These are phyloP conservation scores for Hortiboletus campestris DNA, from an alignment of 768 basidiomycete genomes.

Conservation along the genomic window DNA sequence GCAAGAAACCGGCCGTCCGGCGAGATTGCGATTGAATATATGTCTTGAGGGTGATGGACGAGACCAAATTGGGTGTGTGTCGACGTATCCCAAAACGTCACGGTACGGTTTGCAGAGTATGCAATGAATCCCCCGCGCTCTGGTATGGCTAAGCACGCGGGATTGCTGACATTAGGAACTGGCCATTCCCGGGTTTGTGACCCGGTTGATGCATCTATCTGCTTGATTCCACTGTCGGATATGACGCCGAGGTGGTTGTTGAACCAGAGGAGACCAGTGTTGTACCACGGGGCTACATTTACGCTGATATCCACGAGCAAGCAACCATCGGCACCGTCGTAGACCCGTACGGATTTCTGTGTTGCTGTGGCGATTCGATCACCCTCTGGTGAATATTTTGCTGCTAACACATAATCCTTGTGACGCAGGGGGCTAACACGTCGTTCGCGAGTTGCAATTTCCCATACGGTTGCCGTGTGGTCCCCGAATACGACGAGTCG, in stretches of 20 bases:
- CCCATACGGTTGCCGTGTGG: not conserved
- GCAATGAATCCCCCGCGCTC: not conserved
- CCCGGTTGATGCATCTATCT: not conserved
- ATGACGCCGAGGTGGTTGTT: not conserved
- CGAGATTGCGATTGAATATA: not conserved
- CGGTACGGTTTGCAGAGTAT: not conserved
- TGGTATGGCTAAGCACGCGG: not conserved
- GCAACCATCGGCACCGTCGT: not conserved
- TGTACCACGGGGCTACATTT: not conserved
- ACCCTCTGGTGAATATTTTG: not conserved
- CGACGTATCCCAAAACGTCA: constrained; percentile 4
- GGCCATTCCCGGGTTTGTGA: not conserved
- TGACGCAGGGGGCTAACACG: not conserved
- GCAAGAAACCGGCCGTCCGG: not conserved
- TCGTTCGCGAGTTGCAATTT: not conserved
- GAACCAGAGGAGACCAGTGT: constrained; percentile 2
- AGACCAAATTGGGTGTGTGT: not conserved
- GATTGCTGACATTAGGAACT: accelerated
- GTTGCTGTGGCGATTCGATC: constrained; percentile 1
- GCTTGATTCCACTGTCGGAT: not conserved
- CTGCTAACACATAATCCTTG: not conserved
- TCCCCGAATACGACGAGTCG: not conserved
- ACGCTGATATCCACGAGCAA: not conserved
- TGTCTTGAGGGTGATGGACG: not conserved
- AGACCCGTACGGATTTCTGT: not conserved